Evolutionary conservation across 495 filamentous ascomycete genomes (phyloP), one percentile per base, ranked within the genome.

Genomic region (Extremus antarcticus): DNA sequence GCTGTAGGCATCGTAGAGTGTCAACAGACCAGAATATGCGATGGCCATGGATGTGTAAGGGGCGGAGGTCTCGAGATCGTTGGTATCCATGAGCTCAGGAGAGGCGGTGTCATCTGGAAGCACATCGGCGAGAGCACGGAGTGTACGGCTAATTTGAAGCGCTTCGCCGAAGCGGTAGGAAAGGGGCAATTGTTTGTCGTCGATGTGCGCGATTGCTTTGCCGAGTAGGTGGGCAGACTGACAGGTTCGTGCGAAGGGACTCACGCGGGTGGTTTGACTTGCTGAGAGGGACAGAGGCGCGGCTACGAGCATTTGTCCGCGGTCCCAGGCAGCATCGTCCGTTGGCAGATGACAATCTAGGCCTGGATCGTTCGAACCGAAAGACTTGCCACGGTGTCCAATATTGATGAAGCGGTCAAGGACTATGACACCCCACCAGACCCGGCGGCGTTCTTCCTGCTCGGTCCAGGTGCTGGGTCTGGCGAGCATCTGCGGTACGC

Each of bases 401-500:
- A 77, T 60, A 23, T 66, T 73, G 16, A 77, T 67, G 38, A 60
- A 73, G 66, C 69, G 60, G 51, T 79, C 75, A 11, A 75, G 65
- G 15, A 78, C 60, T 41, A 76, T 66, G n/a, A 77, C 68, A 15
- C 63, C 71, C 76, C 76, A 79, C 76, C 75, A 78, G 0, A 70
- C 67, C 45, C 76, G 48, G 20, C 68, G 57, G 9, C 74, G 58
- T 57, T 80, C 76, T 57, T 80, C 76, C 9, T 66, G 60, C 54
- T 79, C 76, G 0, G 68, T 71, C 75, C 74, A 76, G 0, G 73
- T 75, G 7, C 53, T 58, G 64, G 70, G 46, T 13, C 43, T 32
- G 13, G 53, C 32, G 51, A 76, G 61, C 46, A 74, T 63, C 24
- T 62, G 52, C 21, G 61, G 53, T 25, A 59, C 63, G 25, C 61